These are phyloP conservation scores for Lentinula lateritia DNA, from an alignment of 768 basidiomycete species.

Conservation along the genomic window DNA sequence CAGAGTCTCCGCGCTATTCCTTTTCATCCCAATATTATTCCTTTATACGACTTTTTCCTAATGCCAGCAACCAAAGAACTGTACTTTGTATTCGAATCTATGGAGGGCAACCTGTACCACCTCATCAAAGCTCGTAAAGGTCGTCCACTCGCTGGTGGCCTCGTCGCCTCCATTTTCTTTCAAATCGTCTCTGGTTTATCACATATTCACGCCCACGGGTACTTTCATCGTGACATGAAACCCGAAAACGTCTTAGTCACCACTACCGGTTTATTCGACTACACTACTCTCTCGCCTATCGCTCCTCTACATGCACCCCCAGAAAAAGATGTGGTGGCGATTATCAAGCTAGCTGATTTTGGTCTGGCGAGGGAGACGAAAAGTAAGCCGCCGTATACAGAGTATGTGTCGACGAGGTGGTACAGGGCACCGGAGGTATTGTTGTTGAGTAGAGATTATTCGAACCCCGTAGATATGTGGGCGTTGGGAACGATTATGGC, in stretches of 20 bases:
- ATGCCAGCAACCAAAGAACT: slow-evolving; percentile 94
- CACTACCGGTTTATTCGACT: slow-evolving; percentile 92
- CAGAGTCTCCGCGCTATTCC: slow-evolving; percentile 94
- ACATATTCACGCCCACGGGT: slow-evolving; percentile 89
- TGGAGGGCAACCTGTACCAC: slow-evolving; percentile 99
- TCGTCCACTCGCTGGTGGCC: slow-evolving; percentile 91
- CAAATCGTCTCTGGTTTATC: slow-evolving; percentile 88
- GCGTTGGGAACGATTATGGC: slow-evolving; percentile 98
- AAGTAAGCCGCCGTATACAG: slow-evolving; percentile 91
- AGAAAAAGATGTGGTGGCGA: slow-evolving; percentile 92
- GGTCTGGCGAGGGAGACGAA: slow-evolving; percentile 89
- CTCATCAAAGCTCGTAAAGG: slow-evolving; percentile 97
- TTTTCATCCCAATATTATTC: slow-evolving; percentile 95
- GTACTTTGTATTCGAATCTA: slow-evolving; percentile 99
- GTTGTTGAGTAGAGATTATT: slow-evolving; percentile 87
- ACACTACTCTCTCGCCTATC: slow-evolving; percentile 71
- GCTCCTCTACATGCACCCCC: slow-evolving; percentile 57
- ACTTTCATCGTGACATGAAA: slow-evolving; percentile 99
- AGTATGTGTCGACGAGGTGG: slow-evolving; percentile 99
- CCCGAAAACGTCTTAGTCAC: slow-evolving; percentile 99
- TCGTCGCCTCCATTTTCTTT: slow-evolving; percentile 90
- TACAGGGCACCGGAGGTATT: slow-evolving; percentile 98
- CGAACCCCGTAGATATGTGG: slow-evolving; percentile 99
- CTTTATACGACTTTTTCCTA: slow-evolving; percentile 98
- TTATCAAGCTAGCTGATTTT: slow-evolving; percentile 98